These are phyloP conservation scores for Xylariaceae sp. DNA, from an alignment of 2,329 filamentous ascomycete species.

Conservation along the genomic window DNA sequence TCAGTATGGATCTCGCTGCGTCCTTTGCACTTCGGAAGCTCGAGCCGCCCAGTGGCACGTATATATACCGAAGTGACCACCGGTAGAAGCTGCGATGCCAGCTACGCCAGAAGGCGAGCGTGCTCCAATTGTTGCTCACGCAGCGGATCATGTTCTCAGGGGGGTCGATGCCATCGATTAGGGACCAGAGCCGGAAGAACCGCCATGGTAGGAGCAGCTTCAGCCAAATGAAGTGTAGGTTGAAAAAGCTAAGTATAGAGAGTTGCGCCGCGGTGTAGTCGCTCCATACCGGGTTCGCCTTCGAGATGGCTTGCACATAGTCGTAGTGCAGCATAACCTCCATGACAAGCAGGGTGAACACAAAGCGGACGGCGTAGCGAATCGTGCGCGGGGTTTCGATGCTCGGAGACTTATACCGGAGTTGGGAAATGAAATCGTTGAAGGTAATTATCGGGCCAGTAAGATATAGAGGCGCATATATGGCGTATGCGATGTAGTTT, in stretches of 20 bases:
- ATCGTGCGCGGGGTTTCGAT: slow-evolving; percentile 72
- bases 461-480: slow-evolving; percentile 93
- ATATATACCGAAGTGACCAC: slow-evolving; percentile 93
- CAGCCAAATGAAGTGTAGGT: slow-evolving; percentile 96
- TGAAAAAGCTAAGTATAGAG: slow-evolving; percentile 90
- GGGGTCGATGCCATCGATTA: slow-evolving; percentile 88
- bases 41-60: slow-evolving; percentile 82
- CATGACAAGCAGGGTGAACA: slow-evolving; percentile 81
- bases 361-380: slow-evolving; percentile 82
- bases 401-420: slow-evolving; percentile 71
- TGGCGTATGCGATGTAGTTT: slow-evolving; percentile 85
- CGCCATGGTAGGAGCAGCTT: slow-evolving; percentile 96
- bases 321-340: slow-evolving; percentile 89
- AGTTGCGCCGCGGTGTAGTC: slow-evolving; percentile 86
- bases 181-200: slow-evolving; percentile 96
- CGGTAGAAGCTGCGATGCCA: slow-evolving; percentile 97
- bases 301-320: slow-evolving; percentile 91
- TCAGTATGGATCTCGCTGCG: slow-evolving; percentile 64
- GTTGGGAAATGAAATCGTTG: slow-evolving; percentile 94
- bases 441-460: slow-evolving; percentile 94
- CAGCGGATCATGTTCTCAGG: slow-evolving; percentile 99
- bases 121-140: slow-evolving; percentile 91
- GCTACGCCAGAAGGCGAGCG: slow-evolving; percentile 88
- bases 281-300: slow-evolving; percentile 77
- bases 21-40: slow-evolving; percentile 50